Base-by-base conservation (phyloP, 1,284 basidiomycete species). In the Trichosporon sp. region DNA sequence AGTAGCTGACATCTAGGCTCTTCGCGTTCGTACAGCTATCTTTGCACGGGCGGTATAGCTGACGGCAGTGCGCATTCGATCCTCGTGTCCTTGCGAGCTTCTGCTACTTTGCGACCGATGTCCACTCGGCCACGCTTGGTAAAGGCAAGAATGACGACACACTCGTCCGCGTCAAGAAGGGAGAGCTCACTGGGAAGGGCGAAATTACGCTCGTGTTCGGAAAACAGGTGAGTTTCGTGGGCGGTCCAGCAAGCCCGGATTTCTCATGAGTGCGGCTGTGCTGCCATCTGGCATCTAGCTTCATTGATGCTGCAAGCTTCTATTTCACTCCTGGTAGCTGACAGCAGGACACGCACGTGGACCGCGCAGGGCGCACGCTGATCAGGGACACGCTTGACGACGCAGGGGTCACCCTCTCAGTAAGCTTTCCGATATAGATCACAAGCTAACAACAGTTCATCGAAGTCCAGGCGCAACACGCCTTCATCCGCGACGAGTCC, bases 181-280 rank as follows among this genome's bases (percentile, higher is more conserved):
- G 92, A 5, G 89, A 91, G 64, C 78, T 95, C 65, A 85, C 82
- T 1, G 84, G 84, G 40, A 89, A 90, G 73, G 91, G 89, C 61
- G 93, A 96, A 74, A 81, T 96, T 11, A 88, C 92, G 65, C 89
- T 95, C 87, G 91, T 95, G 59, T 95, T 95, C 73, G 93, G 93
- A 16, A 94, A 94, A 76, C 91, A 94, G 84, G 91, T 87, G 66
- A 69, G 80, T 58, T 44, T 4, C n/a, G 5, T 14, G n/a, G 16
- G n/a, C n/a, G n/a, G n/a, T n/a, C n/a, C n/a, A n/a, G n/a, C n/a
- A n/a, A n/a, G n/a, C n/a, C n/a, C n/a, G n/a, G n/a, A n/a, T n/a
- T n/a, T n/a, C n/a, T n/a, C n/a, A n/a, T n/a, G n/a, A n/a, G n/a
- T n/a, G n/a, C n/a, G n/a, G n/a, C n/a, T n/a, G n/a, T n/a, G n/a